A percentile compares a stretch with the other conserved stretches of the same genome.
phyloP scores from a whole-genome alignment of 2,329 filamentous ascomycete genomes.

The Chrysoporthe cubensis region DNA sequence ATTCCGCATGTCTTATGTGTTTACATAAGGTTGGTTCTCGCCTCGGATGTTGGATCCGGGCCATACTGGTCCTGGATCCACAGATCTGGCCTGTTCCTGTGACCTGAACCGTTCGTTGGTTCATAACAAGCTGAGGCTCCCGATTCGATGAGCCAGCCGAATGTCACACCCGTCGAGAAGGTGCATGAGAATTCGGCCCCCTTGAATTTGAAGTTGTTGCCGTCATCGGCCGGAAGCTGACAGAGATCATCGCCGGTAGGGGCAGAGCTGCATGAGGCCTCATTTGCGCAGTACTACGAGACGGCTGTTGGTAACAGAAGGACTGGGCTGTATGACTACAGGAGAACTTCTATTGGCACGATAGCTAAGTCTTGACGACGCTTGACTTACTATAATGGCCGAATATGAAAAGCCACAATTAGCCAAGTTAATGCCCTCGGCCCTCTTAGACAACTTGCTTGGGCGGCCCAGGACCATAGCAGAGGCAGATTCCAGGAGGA shows the following conservation, averaged over 20 bases:
- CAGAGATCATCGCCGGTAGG: background rate
- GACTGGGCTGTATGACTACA: background rate
- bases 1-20: too few species aligned
- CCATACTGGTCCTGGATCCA: too few species aligned
- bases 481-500: background rate
- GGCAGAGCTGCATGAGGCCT: background rate
- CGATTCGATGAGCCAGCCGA: background rate
- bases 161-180: background rate
- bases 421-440: background rate
- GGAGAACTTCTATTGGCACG: background rate
- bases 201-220: background rate
- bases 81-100: too few species aligned
- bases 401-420: background rate
- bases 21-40: too few species aligned
- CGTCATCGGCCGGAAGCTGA: background rate
- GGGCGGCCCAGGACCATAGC: background rate
- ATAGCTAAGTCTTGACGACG: background rate
- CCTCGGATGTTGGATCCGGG: too few species aligned
- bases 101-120: too few species aligned
- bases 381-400: background rate
- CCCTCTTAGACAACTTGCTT: background rate
- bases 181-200: background rate
- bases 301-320: background rate
- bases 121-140: background rate
- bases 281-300: background rate